A percentile compares a stretch with the other conserved stretches of the same genome.
phyloP scores from a whole-genome alignment of 2,329 filamentous ascomycete genomes.

The Trichophyton mentagrophytes region DNA sequence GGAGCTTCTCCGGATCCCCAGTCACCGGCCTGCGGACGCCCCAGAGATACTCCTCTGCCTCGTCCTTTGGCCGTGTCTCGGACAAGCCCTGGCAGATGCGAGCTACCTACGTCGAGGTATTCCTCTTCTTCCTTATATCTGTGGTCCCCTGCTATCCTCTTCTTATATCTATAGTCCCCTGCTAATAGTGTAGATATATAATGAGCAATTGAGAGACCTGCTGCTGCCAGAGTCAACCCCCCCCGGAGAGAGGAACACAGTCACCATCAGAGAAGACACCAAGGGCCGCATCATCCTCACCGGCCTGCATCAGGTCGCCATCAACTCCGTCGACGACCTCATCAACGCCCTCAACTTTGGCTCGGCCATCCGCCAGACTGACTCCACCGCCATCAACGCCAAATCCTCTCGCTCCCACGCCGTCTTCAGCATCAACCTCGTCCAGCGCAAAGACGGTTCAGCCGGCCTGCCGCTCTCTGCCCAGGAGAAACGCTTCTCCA shows the following conservation, averaged over 20 bases:
- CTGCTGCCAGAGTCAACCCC: conserved; percentile 64
- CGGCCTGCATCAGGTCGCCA: conserved; percentile 72
- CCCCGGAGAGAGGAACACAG: conserved; percentile 55
- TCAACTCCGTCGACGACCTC: conserved; percentile 85
- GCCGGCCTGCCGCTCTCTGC: conserved; percentile 35
- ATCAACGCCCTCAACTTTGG: conserved; percentile 82
- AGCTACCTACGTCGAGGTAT: conserved; percentile 72
- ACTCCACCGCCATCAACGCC: conserved; percentile 92
- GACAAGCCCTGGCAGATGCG: conserved; percentile 84
- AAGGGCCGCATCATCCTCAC: conserved; percentile 92
- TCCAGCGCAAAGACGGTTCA: conserved; percentile 58
- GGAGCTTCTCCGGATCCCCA: conserved; percentile 43
- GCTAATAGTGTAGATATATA: conserved; percentile 60
- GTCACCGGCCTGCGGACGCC: conserved; percentile 65
- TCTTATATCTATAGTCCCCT: background rate
- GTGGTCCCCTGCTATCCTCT: background rate
- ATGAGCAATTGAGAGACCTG: conserved; percentile 86
- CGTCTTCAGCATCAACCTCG: conserved; percentile 86
- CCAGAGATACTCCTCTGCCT: conserved; percentile 52
- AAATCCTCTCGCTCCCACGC: conserved; percentile 96
- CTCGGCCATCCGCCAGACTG: conserved; percentile 87
- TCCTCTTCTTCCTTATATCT: background rate
- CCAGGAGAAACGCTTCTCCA: conserved; percentile 72
- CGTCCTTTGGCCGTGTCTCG: conserved; percentile 32
- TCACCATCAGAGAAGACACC: conserved; percentile 87